phyloP scores from a whole-genome alignment of 1,139 yeast genomes.

The Candida dubliniensis region DNA sequence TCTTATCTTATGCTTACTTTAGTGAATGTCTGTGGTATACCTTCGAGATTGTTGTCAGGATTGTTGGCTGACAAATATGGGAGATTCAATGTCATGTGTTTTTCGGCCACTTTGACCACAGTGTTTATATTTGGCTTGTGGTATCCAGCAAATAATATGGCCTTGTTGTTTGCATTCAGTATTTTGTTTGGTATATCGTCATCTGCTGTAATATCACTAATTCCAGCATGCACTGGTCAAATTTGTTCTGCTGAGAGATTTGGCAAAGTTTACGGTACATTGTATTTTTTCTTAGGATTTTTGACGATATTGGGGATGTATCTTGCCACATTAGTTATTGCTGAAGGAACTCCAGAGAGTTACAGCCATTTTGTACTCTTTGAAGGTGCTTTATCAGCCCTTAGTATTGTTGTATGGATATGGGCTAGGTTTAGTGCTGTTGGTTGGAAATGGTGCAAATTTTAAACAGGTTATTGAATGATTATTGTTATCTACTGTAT shows the following conservation, averaged over 20 bases:
- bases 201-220: constrained; percentile 31
- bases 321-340: constrained; percentile 28
- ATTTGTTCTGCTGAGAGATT: constrained; percentile 63
- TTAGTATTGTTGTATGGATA: constrained; percentile 22
- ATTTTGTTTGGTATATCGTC: constrained; percentile 31
- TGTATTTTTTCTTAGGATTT: constrained; percentile 64
- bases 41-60: constrained; percentile 51
- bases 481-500: too few species aligned
- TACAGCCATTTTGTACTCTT: constrained; percentile 27
- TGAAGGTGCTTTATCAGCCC: constrained; percentile 27
- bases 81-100: constrained; percentile 51
- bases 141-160: constrained; percentile 37
- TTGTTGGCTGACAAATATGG: constrained; percentile 50
- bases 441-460: constrained; percentile 28
- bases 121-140: constrained; percentile 45
- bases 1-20: constrained; percentile 48
- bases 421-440: constrained; percentile 24
- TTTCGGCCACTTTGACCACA: constrained; percentile 36
- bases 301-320: constrained; percentile 48
- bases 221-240: constrained; percentile 54
- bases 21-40: constrained; percentile 47
- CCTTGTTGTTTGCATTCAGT: constrained; percentile 25
- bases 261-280: constrained; percentile 69
- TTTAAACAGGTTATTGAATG: constrained; percentile 11
- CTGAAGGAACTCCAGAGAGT: constrained; percentile 16